A percentile compares a stretch with the other conserved stretches of the same genome.
These are phyloP conservation scores for Ustilago esculenta DNA, from an alignment of 1,284 basidiomycete species.

Conservation along the genomic window DNA sequence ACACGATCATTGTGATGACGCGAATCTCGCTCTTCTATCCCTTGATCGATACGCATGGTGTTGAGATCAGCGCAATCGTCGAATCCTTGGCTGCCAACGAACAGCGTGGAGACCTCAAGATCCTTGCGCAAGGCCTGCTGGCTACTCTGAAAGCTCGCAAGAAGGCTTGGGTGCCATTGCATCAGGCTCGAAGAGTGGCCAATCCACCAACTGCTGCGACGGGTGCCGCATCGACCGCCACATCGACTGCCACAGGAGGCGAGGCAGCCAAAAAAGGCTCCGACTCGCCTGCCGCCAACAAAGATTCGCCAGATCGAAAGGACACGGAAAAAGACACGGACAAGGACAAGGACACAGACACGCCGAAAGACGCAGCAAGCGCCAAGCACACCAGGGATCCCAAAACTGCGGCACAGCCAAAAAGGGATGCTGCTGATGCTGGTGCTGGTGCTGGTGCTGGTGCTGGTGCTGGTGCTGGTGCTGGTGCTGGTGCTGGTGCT, in stretches of 20 bases:
- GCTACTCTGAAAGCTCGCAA: constrained; percentile 61
- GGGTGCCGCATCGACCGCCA: too few relatives aligned
- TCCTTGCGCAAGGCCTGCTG: constrained; percentile 62
- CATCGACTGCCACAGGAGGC: background rate
- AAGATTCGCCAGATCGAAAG: background rate
- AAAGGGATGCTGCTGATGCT: background rate
- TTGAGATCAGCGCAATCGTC: constrained; percentile 48
- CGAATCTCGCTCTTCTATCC: constrained; percentile 58
- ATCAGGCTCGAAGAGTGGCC: constrained; percentile 25
- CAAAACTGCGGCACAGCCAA: background rate
- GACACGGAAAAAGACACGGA: constrained; percentile 5
- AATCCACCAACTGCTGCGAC: constrained; percentile 18
- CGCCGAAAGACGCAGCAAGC: background rate
- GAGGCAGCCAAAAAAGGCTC: constrained; percentile 2
- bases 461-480: background rate
- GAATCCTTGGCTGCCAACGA: constrained; percentile 49
- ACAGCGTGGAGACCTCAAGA: constrained; percentile 61
- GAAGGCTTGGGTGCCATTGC: constrained; percentile 49
- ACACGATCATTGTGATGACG: constrained; percentile 64
- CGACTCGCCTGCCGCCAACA: too few relatives aligned
- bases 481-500: background rate
- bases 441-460: background rate
- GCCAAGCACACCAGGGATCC: background rate
- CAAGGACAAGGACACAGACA: constrained; percentile 5
- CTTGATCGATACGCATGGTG: constrained; percentile 51